phyloP scores from a whole-genome alignment of 2,329 filamentous ascomycete species.

The Colletotrichum coccodes region DNA sequence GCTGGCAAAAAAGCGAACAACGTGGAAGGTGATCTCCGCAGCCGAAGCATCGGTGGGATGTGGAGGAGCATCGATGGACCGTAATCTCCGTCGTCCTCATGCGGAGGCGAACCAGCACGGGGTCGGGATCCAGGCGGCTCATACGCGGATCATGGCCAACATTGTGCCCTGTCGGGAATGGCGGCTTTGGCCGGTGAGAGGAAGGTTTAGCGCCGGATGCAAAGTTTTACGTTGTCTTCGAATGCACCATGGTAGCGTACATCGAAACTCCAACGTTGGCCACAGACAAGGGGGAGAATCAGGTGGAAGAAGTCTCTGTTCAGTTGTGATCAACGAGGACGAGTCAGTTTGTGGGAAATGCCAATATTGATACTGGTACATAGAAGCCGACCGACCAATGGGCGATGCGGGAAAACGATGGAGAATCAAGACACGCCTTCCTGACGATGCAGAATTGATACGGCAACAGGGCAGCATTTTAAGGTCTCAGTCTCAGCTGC shows the following conservation, averaged over 20 bases:
- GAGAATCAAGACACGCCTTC: constrained; percentile 15
- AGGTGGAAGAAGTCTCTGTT: background rate
- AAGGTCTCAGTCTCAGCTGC: constrained; percentile 17
- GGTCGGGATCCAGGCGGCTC: background rate
- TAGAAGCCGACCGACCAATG: background rate
- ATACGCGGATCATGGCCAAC: constrained; percentile 6
- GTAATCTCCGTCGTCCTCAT: constrained; percentile 17
- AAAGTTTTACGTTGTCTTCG: background rate
- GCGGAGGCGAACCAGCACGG: background rate
- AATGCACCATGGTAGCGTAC: background rate
- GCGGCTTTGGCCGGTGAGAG: background rate
- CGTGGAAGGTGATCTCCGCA: background rate
- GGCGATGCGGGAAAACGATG: background rate
- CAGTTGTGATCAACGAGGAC: background rate
- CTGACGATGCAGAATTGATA: constrained; percentile 18
- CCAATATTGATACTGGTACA: background rate
- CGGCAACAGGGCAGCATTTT: constrained; percentile 1
- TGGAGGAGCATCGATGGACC: background rate
- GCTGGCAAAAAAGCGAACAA: background rate
- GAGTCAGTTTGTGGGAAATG: background rate
- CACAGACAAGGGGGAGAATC: too few relatives aligned
- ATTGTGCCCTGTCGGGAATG: constrained; percentile 3
- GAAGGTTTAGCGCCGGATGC: background rate
- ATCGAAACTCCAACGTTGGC: background rate
- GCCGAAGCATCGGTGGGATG: background rate